Evolutionary conservation across 2,329 filamentous ascomycete species (phyloP).

Genomic region (Venturia effusa): DNA sequence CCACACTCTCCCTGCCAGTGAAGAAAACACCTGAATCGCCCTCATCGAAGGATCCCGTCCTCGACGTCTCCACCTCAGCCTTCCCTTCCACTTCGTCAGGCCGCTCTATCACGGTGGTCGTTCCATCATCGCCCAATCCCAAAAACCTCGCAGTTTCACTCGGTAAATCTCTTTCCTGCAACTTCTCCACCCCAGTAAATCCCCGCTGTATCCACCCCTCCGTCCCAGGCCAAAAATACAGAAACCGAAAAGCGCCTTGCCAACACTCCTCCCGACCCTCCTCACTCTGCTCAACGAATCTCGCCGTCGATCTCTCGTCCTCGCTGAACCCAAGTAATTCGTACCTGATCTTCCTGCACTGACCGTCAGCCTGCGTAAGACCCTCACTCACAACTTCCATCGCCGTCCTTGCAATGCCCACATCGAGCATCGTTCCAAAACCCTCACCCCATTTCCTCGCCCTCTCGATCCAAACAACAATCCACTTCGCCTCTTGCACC

Average conservation of each 20-base stretch:
- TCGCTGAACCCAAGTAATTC: background rate
- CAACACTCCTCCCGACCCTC: background rate
- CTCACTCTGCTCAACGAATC: background rate
- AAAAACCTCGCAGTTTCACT: background rate
- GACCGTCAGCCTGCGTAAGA: background rate
- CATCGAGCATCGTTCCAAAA: background rate
- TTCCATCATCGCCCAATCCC: background rate
- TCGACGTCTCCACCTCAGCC: background rate
- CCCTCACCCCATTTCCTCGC: background rate
- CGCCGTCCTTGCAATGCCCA: background rate
- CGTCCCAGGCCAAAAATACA: background rate
- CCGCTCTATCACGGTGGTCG: no score
- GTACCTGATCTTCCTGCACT: background rate
- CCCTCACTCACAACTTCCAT: background rate
- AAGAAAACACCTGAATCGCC: background rate
- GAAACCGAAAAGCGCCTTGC: background rate
- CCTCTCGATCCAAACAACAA: background rate
- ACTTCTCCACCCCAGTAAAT: background rate
- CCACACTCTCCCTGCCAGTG: background rate
- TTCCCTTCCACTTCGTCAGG: background rate
- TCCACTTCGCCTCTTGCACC: background rate
- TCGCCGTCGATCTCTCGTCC: background rate
- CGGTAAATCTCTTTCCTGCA: background rate
- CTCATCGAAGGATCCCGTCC: background rate
- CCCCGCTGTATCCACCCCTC: background rate